Base-by-base conservation (phyloP, 2,329 filamentous ascomycete species). In the Calcarisporium arbuscula region DNA sequence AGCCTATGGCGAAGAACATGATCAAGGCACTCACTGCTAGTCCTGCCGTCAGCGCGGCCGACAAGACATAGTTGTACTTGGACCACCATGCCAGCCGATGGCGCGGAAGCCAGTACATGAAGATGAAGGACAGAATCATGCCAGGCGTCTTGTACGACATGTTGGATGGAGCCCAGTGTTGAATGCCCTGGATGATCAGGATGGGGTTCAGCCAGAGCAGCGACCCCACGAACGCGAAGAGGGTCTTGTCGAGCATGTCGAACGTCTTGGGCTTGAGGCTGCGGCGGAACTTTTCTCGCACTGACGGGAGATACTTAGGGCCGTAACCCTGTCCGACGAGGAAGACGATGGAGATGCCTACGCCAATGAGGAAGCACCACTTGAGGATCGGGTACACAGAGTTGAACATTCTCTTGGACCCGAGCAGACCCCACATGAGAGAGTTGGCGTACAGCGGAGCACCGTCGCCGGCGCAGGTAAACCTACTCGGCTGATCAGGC, bases 351-450 rank as follows among this genome's bases (percentile, higher is more conserved):
- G 60, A 54, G 14, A 66, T 46, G 32, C 38, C 40, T 8, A 51
- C 39, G 10, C 64, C 64, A 23, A 67, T 60, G 16, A 64, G 53
- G 50, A 67, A 67, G 38, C 63, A 67, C 60, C 40, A 44, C 42
- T 42, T 44, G 37, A 67, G 53, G 18, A 65, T 45, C 4, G 62
- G 62, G 37, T 66, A 66, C 22, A 65, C 44, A 4, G 52, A 49
- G 35, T 58, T 56, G 45, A 67, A 67, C 56, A 66, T 55, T 11
- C 68, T 58, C 2, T 55, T 53, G 0, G 70, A 71, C 2, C 71
- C 70, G 12, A 74, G 62, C n/a, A 63, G 58, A 28, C 65, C 71
- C 68, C 68, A 72, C 36, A 72, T 44, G 37, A 44, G 42, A 12
- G 42, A 44, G 35, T 34, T 42, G 32, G 40, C 30, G 4, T 62